Evolutionary conservation across 805 yeast genomes (phyloP).

Genomic region (Wickerhamiella australiensis): DNA sequence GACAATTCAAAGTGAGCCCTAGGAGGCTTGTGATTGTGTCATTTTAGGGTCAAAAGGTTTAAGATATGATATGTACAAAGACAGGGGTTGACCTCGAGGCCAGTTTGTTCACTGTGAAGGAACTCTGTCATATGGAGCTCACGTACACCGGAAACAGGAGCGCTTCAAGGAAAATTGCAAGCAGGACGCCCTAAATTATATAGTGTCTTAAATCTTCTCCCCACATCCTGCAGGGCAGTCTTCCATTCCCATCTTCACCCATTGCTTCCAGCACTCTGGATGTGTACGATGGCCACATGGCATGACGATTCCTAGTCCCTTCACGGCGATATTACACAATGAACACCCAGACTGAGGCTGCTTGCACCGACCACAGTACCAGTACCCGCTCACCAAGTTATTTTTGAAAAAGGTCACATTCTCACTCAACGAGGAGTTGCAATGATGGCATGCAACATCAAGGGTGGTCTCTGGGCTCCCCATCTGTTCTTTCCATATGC

Average conservation of each 20-base stretch:
- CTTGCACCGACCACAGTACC: conserved; percentile 74
- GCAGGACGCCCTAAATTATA: no score
- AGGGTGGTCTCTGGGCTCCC: conserved; percentile 30
- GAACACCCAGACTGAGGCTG: conserved; percentile 54
- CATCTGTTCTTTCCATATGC: conserved; percentile 10
- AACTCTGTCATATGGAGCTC: no score
- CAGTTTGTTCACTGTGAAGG: no score
- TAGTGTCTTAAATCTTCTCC: conserved; percentile 10
- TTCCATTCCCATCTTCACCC: conserved; percentile 57
- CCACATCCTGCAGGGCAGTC: conserved; percentile 79
- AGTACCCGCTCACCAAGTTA: conserved; percentile 46
- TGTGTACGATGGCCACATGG: conserved; percentile 86
- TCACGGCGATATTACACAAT: conserved; percentile 64
- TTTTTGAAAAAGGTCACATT: conserved; percentile 22
- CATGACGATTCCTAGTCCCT: conserved; percentile 51
- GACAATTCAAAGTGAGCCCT: no score
- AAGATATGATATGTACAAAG: no score
- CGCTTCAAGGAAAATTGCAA: no score
- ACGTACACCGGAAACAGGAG: no score
- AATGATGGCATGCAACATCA: conserved; percentile 36
- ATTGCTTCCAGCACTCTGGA: conserved; percentile 59
- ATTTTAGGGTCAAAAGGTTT: no score
- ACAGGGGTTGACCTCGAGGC: no score
- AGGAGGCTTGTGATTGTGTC: no score
- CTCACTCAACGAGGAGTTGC: conserved; percentile 27